Evolutionary conservation across 108 stramenopile genomes (phyloP), one percentile per base, ranked within the genome.

Genomic region (Pseudonitzschia multiseries): DNA sequence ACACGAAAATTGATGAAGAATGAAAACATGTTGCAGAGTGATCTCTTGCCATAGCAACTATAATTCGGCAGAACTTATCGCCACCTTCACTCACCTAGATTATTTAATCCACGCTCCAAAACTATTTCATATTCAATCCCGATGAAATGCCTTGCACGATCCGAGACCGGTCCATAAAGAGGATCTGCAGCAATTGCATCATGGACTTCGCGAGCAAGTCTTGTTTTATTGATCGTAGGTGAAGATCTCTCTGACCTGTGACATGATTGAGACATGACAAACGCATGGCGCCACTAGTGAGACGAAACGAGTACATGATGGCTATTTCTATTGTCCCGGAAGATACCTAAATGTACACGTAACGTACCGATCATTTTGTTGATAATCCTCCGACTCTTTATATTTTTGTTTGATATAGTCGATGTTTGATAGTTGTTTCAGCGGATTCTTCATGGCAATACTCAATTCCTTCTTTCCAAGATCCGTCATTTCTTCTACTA

Each of bases 51-150:
- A 28, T 8, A 27, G 57, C 4, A 15, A 27, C 0, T 24, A 26
- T 9, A 59, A 17, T 28, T 31, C 27, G 12, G 50, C 24, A 54
- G n/a, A 15, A 24, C 22, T 15, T 14, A 8, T 54, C 14, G 24
- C 15, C 53, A 24, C 36, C 6, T 60, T 32, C 18, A 78, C 86
- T 64, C 76, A 91, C 88, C 82, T 78, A 89, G 83, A 13, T 71
- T 62, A 60, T 41, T 57, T 60, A 94, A 70, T 48, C 67, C 65
- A 40, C 86, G 54, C 61, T 91, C 93, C 36, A 94, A 73, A 9
- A 87, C 43, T 14, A 81, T 68, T 77, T 94, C 93, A 70, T 87
- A 91, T 64, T 94, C 93, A 31, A 92, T 79, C 8, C 93, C 93
- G 50, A 92, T 63, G 31, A 77, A 72, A 36, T 90, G 81, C 26